phyloP scores from a whole-genome alignment of 164 flowering plant genomes.

The Liriodendron chinense region DNA sequence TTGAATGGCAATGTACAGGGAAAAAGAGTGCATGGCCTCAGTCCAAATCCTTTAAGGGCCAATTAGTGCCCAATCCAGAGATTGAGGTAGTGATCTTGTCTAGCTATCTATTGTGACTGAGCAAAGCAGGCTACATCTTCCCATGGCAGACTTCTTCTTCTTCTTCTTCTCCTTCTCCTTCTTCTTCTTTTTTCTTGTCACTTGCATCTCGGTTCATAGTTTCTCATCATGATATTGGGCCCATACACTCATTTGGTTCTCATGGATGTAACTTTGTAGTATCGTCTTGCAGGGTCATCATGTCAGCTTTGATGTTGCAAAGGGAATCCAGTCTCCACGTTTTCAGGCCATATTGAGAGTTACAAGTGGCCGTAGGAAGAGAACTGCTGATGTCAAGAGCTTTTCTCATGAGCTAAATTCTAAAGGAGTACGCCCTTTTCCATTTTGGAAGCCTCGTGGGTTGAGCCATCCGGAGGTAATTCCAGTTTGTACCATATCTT shows the following conservation, averaged over 20 bases:
- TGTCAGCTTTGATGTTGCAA: conserved; percentile 40
- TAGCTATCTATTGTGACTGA: conserved; percentile 7
- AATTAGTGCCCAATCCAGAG: conserved; percentile 29
- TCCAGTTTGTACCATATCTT: not conserved
- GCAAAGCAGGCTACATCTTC: not conserved
- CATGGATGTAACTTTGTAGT: conserved; percentile 5
- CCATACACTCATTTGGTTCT: not conserved
- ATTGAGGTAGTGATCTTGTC: conserved; percentile 49
- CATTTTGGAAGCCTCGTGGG: conserved; percentile 83
- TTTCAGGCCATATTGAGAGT: conserved; percentile 83
- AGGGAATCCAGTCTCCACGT: conserved; percentile 89
- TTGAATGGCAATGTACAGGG: conserved; percentile 35
- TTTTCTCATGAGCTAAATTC: conserved; percentile 98
- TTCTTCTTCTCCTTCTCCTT: not conserved
- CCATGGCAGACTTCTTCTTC: not conserved
- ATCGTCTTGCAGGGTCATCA: conserved; percentile 41
- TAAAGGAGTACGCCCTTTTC: conserved; percentile 85
- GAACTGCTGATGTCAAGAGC: conserved; percentile 69
- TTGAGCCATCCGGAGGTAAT: conserved; percentile 76
- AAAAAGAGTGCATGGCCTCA: conserved; percentile 50
- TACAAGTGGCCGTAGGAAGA: conserved; percentile 82
- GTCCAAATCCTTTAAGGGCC: conserved; percentile 51
- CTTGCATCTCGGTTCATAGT: not conserved
- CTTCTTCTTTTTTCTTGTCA: not conserved
- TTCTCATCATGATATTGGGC: not conserved